Evolutionary conservation across 1,284 basidiomycete species (phyloP), one percentile per base, ranked within the genome.

Genomic region (Wallemia mellicola): DNA sequence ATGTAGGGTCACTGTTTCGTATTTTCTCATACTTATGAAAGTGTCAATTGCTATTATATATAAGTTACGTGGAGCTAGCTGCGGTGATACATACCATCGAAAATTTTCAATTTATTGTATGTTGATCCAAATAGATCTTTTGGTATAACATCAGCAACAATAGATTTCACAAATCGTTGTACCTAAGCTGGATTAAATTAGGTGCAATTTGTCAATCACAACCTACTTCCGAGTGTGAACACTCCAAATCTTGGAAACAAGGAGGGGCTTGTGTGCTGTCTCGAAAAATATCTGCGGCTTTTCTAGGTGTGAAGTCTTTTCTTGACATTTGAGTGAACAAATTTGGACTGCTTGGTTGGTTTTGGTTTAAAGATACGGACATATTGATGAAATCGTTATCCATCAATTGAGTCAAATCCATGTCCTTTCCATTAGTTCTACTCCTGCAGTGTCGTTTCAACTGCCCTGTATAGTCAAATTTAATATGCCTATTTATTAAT

Each of bases 1-100:
- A 67, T 96, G 89, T n/a, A 98, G 69, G 0, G 78, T 81, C 27
- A 87, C 65, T 0, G 79, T 80, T 68, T 99, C 92, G 67, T 79
- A 83, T 30, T 86, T 79, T 25, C 88, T 78, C 32, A 77, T 76
- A 1, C 74, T 70, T 27, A 98, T 77, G 62, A 92, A 80, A 5
- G 72, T 69, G 60, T 80, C 78, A 32, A 88, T 74, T 64, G 79
- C 86, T 92, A 19, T 32, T 32, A 19, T 9, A 19, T 19, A 19
- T 19, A 9, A 9, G 7, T 7, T 32, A 7, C 7, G 19, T 9
- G 30, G 30, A 9, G 30, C 7, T 19, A 9, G 7, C 19, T 32
- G 7, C 30, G 30, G 7, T 9, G 57, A 48, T 54, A 70, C 80
- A 61, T 62, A 91, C 88, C 72, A 30, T 69, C 66, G 60, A 80